Evolutionary conservation across 164 flowering plant genomes (phyloP), one percentile per base, ranked within the genome.

Genomic region (Magnolia kwangsiensis): DNA sequence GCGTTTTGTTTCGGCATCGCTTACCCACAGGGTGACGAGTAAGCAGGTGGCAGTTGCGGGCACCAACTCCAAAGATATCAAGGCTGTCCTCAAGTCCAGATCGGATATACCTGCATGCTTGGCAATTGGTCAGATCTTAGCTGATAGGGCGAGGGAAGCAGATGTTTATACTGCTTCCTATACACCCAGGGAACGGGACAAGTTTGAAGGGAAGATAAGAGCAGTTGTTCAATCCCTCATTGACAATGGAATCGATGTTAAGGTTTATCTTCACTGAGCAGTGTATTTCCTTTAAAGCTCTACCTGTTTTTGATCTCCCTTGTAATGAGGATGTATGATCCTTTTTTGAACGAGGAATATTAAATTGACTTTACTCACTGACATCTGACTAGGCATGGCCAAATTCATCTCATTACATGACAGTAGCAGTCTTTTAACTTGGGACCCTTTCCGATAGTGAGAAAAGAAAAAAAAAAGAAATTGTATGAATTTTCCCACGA

Each of bases 1-100:
- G 82, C 97, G 99, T 20, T 95, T 92, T 80, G 98, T 93, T 55
- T 87, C 98, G 27, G 98, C 98, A 31, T 95, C 99, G 3, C 80
- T 93, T 27, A 95, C 97, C 13, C 99, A 95, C 77, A 85, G 99
- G 78, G 95, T 92, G 72, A 93, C 98, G 0, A 78, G 95, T 72
- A 93, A 89, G 85, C 98, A 95, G 78, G 98, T 95, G 20, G 99
- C 99, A 27, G 97, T 91, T 74, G 98, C 98, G 0, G 98, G 98
- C 11, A 93, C 97, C 5, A 95, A 95, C 87, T 95, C 98, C 8
- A 95, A 93, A 76, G 98, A 95, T 79, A 89, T 95, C 19, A 95
- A 93, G 80, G 98, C 98, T 0, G 92, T 72, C 4, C 90, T 95
- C 20, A 85, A 81, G 78, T 93, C 98, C 24, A 83, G 98, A 7